Evolutionary conservation across 164 flowering plant species (phyloP), one percentile per base, ranked within the genome.

Genomic region (Protea cynaroides): DNA sequence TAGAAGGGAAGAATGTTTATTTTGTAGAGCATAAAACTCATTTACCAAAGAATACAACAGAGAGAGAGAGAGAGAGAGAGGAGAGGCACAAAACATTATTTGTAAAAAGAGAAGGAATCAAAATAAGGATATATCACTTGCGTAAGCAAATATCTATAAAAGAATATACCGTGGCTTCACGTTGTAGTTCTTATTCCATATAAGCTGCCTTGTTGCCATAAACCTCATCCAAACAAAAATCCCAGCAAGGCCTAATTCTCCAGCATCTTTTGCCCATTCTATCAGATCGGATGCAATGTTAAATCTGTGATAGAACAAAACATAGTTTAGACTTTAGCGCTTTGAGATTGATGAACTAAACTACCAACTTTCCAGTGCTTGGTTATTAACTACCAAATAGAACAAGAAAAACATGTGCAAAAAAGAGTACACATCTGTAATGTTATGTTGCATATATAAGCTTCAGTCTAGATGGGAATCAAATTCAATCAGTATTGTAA

Each of bases 171-270:
- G 90, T 74, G 99, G 99, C 70, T 94, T 94, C 67, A 94, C 96
- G 69, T 91, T 91, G 86, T 94, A 94, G 73, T 94, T 94, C 78
- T 89, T 91, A 73, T 94, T 94, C 99, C 99, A 94, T 68, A 84
- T 83, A 62, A 94, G 89, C 82, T 94, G 99, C 71, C 99, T 81
- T 58, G 96, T 91, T 18, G 96, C 99, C 97, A 94, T 91, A 74
- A 89, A 94, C 71, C 99, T 84, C 99, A 94, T 89, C 99, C 99
- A 94, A 67, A 94, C 99, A 77, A 94, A 77, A 71, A 94, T 82
- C 56, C 90, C 99, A 25, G 96, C 99, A 72, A 94, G 77, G 68
- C 99, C 99, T 69, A 84, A 64, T 74, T 82, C 85, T 59, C 96
- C 97, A 74, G 84, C 70, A 64, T 79, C 73, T 67, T 73, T 81